These are phyloP conservation scores for Leishmania lainsoni DNA, from an alignment of 208 protist species.

Conservation along the genomic window DNA sequence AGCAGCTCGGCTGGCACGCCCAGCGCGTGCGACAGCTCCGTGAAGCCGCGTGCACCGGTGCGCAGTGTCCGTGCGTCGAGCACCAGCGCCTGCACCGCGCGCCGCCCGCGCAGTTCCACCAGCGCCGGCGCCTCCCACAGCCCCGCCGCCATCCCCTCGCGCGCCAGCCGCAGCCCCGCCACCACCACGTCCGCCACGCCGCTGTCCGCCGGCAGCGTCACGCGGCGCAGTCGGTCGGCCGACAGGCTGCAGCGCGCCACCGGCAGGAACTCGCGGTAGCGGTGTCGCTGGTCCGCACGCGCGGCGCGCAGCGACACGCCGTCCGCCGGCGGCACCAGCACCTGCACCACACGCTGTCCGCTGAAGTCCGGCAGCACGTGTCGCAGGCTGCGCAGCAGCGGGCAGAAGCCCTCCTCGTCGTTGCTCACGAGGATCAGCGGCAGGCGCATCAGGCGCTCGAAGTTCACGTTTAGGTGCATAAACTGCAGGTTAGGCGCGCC, in stretches of 20 bases:
- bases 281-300: constrained; percentile 18
- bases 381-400: constrained; percentile 23
- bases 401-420: constrained; percentile 29
- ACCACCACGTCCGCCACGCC: constrained; percentile 22
- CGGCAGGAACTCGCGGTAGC: constrained; percentile 22
- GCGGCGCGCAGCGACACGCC: constrained; percentile 8
- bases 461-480: background rate
- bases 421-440: constrained; percentile 24
- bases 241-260: constrained; percentile 16
- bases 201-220: constrained; percentile 29
- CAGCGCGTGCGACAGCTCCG: constrained; percentile 18
- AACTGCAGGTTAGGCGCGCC: constrained; percentile 1
- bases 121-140: constrained; percentile 8
- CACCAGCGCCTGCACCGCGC: constrained; percentile 42
- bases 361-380: constrained; percentile 14
- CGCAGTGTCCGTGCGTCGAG: constrained; percentile 21
- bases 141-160: background rate
- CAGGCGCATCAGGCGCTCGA: constrained; percentile 4
- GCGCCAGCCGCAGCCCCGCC: constrained; percentile 24
- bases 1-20: constrained; percentile 21
- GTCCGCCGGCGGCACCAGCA: constrained; percentile 19
- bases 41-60: constrained; percentile 12
- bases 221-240: constrained; percentile 12
- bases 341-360: constrained; percentile 15
- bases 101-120: constrained; percentile 21